Evolutionary conservation across 2,329 filamentous ascomycete species (phyloP).

Genomic region (Penicillium palitans): DNA sequence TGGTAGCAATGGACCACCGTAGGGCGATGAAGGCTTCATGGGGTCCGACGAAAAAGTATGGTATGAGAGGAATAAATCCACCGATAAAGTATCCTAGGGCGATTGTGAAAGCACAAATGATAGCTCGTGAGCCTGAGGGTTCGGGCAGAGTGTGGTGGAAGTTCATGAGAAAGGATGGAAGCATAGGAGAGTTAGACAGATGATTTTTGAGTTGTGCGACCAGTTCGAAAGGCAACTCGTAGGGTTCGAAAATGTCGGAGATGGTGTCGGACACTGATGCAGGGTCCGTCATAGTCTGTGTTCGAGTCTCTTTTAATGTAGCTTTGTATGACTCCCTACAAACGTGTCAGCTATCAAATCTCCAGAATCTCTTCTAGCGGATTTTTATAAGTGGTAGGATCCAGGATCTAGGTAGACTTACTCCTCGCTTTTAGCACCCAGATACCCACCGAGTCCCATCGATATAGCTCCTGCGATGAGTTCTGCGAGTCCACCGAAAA

Average conservation of each 20-base stretch:
- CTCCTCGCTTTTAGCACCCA: constrained; percentile 58
- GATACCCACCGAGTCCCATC: constrained; percentile 74
- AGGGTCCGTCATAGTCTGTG: constrained; percentile 35
- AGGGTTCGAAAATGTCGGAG: constrained; percentile 41
- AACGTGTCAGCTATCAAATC: neutral
- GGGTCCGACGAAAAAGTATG: constrained; percentile 65
- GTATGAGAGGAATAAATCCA: constrained; percentile 52
- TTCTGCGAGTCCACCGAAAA: constrained; percentile 73
- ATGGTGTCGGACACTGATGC: constrained; percentile 34
- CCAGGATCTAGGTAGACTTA: constrained; percentile 18
- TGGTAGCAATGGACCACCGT: constrained; percentile 54
- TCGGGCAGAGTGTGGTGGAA: constrained; percentile 44
- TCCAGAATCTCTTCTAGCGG: neutral
- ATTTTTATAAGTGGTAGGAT: too few species aligned
- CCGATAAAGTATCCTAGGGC: constrained; percentile 45
- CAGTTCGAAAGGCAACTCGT: constrained; percentile 40
- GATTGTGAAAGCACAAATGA: constrained; percentile 42
- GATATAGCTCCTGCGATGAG: constrained; percentile 73
- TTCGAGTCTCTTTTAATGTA: constrained; percentile 39
- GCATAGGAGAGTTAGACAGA: constrained; percentile 38
- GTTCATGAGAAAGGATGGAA: constrained; percentile 44
- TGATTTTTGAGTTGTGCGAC: constrained; percentile 39
- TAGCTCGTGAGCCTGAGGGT: constrained; percentile 40
- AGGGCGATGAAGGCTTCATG: constrained; percentile 79
- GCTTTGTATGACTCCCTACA: constrained; percentile 43